Evolutionary conservation across 2,329 filamentous ascomycete genomes (phyloP), one percentile per base, ranked within the genome.

Genomic region (Aspergillus melleus): DNA sequence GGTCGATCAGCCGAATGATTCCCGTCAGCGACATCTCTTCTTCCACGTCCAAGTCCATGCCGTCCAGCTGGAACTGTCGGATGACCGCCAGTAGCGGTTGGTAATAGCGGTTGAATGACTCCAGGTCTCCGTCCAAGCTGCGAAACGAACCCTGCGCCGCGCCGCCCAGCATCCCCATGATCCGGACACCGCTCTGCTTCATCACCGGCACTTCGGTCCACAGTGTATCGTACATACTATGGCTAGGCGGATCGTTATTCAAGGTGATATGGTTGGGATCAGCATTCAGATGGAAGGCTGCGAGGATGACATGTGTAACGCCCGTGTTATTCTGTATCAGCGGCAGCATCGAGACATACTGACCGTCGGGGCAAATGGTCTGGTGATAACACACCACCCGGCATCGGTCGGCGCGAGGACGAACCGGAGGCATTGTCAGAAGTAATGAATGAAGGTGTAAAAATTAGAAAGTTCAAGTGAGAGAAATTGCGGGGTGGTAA

Each of bases 101-200:
- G 71, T 96, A 95, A 77, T 90, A 92, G 16, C 78, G 74, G 75
- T 96, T 90, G 70, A 96, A 96, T 24, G 81, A 78, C 54, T 83
- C 78, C 29, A 78, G 76, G 42, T 80, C 72, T 58, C 86, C 85
- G 68, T 89, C 85, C 3, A 88, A 79, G 57, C 85, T 81, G 52
- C 81, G 78, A 71, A 85, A 96, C 12, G 87, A 89, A 11, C 92
- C 93, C 60, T 84, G 83, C 0, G 91, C 92, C 2, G 92, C 92
- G 16, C 93, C 93, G 44, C 93, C 93, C 1, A 96, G 81, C 90
- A 97, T 95, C 57, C 86, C 91, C 72, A 96, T 82, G 12, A 96
- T 86, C 68, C 89, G 92, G 63, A 96, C 83, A 47, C 92, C 92
- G 6, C 83, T 82, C 2, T 84, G 84, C 73, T 95, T 89, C 6